Evolutionary conservation across 345 rosid genomes (phyloP), one percentile per base, ranked within the genome.

Genomic region (Rhodomyrtus tomentosa): DNA sequence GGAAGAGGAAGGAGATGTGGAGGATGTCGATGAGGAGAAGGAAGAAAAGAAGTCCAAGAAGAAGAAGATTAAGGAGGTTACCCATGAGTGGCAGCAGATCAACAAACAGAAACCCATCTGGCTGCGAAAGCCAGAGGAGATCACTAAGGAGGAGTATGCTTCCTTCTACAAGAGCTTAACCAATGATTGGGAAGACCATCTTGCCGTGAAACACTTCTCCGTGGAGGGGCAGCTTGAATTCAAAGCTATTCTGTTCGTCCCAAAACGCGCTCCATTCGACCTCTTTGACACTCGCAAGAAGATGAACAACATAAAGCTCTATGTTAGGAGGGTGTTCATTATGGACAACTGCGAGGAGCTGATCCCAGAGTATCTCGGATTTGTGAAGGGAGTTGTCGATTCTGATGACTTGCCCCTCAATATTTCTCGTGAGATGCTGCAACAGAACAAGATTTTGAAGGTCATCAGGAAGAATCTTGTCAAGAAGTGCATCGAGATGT

Each of bases 331-430:
- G 80, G 92, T 90, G 21, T 90, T 90, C 83, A 90, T 90, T 24
- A 90, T 90, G 92, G 92, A 90, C 90, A 90, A 90, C 81, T 90
- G 92, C 20, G 92, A 90, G 81, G 92, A 90, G 87, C 90, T 90
- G 82, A 90, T 90, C 15, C 91, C 91, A 1, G 91, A 90, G 83
- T 90, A 87, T 83, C 90, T 90, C 3, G 85, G 91, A 11, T 90
- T 89, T 12, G 85, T 90, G 27, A 90, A 90, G 85, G 92, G 92
- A 42, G 92, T 90, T 48, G 92, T 90, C 6, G 91, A 89, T 85
- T 90, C 91, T 25, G 92, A 90, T 62, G 92, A 90, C 82, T 80
- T 90, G 84, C 92, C 92, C 1, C 91, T 90, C 24, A 90, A 90
- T 87, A 90, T 90, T 59, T 90, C 92, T 40, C 91, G 91, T 50